Percentiles rank a stretch among this genome's conserved stretches.
Conservation (phyloP, 2,329 filamentous ascomycete species). For the Zymoseptoria tritici region DNA sequence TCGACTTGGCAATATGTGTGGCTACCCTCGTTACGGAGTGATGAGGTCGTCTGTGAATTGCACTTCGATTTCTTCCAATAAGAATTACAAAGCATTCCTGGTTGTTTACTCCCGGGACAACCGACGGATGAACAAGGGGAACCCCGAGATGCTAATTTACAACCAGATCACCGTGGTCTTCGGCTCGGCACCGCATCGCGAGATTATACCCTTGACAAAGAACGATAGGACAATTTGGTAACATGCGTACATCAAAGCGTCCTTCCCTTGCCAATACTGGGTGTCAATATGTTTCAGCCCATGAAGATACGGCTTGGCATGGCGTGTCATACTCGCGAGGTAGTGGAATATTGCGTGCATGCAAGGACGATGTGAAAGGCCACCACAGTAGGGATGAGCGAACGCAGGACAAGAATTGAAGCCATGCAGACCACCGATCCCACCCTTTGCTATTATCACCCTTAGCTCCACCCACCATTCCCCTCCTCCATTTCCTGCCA, state of each 20-base stretch:
- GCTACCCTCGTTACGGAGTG: background rate
- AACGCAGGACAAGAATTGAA: background rate
- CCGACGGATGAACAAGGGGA: background rate
- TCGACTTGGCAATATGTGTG: background rate
- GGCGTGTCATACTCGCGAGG: too few relatives aligned
- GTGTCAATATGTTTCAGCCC: background rate
- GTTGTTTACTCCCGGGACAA: background rate
- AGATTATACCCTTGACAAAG: too few relatives aligned
- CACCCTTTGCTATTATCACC: background rate
- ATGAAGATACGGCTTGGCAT: background rate
- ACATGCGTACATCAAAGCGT: background rate
- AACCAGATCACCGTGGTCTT: background rate
- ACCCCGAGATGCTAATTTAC: background rate
- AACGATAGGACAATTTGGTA: background rate
- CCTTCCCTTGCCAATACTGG: background rate
- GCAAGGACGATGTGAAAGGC: too few relatives aligned
- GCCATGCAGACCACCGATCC: background rate
- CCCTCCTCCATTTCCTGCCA: slow-evolving; percentile 6
- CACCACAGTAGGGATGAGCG: too few relatives aligned
- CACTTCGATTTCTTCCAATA: too few relatives aligned
- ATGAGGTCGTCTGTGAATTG: background rate
- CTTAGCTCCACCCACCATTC: background rate
- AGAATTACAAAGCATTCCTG: too few relatives aligned
- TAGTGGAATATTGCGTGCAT: too few relatives aligned
- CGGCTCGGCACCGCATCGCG: background rate